Conservation (phyloP, 306 rosid genomes). For the Fragaria ananassa region DNA sequence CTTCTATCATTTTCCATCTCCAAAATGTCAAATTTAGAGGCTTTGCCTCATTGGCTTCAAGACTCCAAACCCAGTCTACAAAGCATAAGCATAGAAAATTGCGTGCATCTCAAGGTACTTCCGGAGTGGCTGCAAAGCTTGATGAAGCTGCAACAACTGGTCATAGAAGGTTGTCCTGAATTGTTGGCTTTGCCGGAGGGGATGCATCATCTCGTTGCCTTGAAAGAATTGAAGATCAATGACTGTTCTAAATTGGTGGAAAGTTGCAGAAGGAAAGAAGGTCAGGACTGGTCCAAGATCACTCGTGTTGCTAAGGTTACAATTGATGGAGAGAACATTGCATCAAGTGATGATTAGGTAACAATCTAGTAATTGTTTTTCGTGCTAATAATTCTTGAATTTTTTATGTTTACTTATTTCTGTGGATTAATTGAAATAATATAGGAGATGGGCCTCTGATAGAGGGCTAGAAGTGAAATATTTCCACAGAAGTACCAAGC, state of each 20-base stretch:
- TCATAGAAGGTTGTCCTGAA: constrained; percentile 6
- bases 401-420: not conserved
- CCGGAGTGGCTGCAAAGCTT: constrained; percentile 14
- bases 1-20: not conserved
- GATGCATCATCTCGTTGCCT: constrained; percentile 6
- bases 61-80: not conserved
- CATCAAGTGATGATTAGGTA: constrained; percentile 7
- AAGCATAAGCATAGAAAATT: not conserved
- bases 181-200: constrained; percentile 1
- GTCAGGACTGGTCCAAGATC: constrained; percentile 9
- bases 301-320: not conserved
- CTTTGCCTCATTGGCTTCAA: constrained; percentile 14
- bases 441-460: too few species aligned
- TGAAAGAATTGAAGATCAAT: constrained; percentile 6
- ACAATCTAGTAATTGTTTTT: not conserved
- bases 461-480: too few species aligned
- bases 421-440: not conserved
- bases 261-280: constrained; percentile 3
- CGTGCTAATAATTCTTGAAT: not conserved
- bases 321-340: constrained; percentile 3
- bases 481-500: too few species aligned
- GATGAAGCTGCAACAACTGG: not conserved
- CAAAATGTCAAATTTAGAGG: not conserved
- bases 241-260: not conserved
- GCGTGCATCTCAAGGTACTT: not conserved